Percentiles rank a stretch among this genome's conserved stretches.
Conservation (phyloP, 1,284 basidiomycete genomes). For the Cryptococcus maquisensis region DNA sequence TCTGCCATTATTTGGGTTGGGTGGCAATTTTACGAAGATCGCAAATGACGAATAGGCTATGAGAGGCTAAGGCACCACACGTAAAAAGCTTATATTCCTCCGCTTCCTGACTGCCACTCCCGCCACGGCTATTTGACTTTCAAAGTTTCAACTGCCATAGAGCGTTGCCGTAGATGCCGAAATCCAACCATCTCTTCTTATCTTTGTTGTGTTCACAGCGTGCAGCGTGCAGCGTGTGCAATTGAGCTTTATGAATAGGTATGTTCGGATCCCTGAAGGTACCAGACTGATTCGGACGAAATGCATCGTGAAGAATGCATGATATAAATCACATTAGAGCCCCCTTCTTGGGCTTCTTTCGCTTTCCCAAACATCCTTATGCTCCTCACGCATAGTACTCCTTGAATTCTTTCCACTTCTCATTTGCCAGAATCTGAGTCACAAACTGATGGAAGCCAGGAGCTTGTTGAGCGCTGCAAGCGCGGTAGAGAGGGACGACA, state of each 20-base stretch:
- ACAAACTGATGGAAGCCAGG: conserved; percentile 73
- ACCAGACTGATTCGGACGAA: neutral
- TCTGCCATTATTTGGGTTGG: too few species aligned
- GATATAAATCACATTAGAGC: neutral
- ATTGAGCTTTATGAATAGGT: neutral
- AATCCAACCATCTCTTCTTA: too few species aligned
- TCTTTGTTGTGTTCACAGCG: too few species aligned
- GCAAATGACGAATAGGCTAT: too few species aligned
- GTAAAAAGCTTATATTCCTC: too few species aligned
- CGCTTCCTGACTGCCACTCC: too few species aligned
- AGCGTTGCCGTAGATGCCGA: too few species aligned
- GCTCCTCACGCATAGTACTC: conserved; percentile 33
- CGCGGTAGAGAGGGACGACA: conserved; percentile 74
- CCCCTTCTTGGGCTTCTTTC: neutral
- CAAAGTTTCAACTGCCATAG: too few species aligned
- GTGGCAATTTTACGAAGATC: too few species aligned
- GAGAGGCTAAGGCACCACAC: too few species aligned
- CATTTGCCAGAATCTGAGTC: conserved; percentile 25
- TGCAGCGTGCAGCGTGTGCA: too few species aligned
- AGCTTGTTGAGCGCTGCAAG: conserved; percentile 55
- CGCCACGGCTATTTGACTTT: too few species aligned
- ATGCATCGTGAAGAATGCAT: neutral
- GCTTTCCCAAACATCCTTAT: neutral
- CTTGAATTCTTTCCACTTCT: conserved; percentile 44
- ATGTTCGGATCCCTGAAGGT: neutral